Base-by-base conservation (phyloP, 1,139 yeast species). In the Blastobotrys arbuscula region DNA sequence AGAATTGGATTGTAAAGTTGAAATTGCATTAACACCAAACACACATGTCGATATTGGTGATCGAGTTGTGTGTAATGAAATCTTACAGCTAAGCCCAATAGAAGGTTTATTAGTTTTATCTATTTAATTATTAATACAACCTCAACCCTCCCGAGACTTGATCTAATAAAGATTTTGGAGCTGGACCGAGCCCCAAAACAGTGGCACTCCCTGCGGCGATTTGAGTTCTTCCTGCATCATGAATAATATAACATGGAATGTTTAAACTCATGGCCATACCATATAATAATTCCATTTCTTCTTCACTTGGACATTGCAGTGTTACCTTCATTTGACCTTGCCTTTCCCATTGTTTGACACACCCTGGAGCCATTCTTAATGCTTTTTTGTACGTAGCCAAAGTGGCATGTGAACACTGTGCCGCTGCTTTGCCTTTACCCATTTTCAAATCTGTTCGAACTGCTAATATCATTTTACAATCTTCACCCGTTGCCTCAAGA, bases 321-420 rank as follows among this genome's bases (percentile, higher is more conserved):
- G 97, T 84, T 54, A 92, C 88, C 66, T 92, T 94, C n/a, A 97
- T 96, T 67, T 90, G 97, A 1, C 98, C 99, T 6, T 75, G 72
- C 44, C 70, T 64, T 55, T 83, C 83, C 99, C 99, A 92, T 59
- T 92, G 73, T n/a, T 70, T 66, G 71, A 82, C 58, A 33, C 58
- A 51, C 18, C 52, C 54, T 2, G 75, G 74, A 35, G 61, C 56
- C 16, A 59, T 50, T 38, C 76, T 72, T 23, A 77, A 70, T 64
- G 88, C 84, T 53, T 82, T 73, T 61, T 84, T 82, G 67, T 86
- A 92, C 56, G 94, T 79, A 0, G 95, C 92, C 42, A 92, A 74
- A 0, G 98, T 94, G n/a, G 98, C 98, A 70, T 92, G 99, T 46
- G 89, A 84, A 65, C 97, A 90, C 66, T 92, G 99, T 1, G 98